Conservation (phyloP, 2,329 filamentous ascomycete genomes). For the Chalaropsis ovoidea region DNA sequence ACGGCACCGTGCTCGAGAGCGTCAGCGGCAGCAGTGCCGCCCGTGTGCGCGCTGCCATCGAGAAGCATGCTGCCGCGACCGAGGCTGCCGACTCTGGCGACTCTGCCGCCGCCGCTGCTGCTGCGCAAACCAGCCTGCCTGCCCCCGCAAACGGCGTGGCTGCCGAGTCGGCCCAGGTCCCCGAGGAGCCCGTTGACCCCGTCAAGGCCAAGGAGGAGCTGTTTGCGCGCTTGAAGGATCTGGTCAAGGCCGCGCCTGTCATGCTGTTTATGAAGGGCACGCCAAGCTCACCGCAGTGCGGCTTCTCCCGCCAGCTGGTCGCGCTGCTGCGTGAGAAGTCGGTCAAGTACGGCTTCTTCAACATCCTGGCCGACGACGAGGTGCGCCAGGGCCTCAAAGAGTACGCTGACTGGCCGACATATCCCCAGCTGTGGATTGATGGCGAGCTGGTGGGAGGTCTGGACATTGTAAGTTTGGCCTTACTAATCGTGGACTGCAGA, state of each 20-base stretch:
- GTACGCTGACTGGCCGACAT: slow-evolving; percentile 97
- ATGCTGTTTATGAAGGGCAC: slow-evolving; percentile 90
- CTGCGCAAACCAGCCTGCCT: slow-evolving; percentile 34
- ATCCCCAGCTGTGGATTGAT: slow-evolving; percentile 84
- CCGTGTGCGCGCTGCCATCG: slow-evolving; percentile 76
- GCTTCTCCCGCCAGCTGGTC: slow-evolving; percentile 87
- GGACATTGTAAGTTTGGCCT: slow-evolving; percentile 66
- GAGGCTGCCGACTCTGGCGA: slow-evolving; percentile 29
- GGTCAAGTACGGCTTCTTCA: slow-evolving; percentile 97
- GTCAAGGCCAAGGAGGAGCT: slow-evolving; percentile 70
- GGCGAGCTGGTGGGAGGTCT: slow-evolving; percentile 87
- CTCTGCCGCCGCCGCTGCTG: slow-evolving; percentile 31
- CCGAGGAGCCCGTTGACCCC: slow-evolving; percentile 36
- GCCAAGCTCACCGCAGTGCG: slow-evolving; percentile 74
- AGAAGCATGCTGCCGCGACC: slow-evolving; percentile 58
- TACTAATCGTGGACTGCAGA: not conserved
- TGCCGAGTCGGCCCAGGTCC: not conserved
- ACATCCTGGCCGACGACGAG: slow-evolving; percentile 94
- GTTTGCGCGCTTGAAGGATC: slow-evolving; percentile 64
- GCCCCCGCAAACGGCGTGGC: slow-evolving; percentile 30
- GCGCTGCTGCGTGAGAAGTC: slow-evolving; percentile 75
- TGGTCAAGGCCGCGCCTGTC: slow-evolving; percentile 90
- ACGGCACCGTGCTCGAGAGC: slow-evolving; percentile 66
- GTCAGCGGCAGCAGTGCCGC: slow-evolving; percentile 83
- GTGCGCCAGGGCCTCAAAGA: slow-evolving; percentile 93